phyloP scores from a whole-genome alignment of 352 stramenopile species.

The Chrysophaeum taylorii region DNA sequence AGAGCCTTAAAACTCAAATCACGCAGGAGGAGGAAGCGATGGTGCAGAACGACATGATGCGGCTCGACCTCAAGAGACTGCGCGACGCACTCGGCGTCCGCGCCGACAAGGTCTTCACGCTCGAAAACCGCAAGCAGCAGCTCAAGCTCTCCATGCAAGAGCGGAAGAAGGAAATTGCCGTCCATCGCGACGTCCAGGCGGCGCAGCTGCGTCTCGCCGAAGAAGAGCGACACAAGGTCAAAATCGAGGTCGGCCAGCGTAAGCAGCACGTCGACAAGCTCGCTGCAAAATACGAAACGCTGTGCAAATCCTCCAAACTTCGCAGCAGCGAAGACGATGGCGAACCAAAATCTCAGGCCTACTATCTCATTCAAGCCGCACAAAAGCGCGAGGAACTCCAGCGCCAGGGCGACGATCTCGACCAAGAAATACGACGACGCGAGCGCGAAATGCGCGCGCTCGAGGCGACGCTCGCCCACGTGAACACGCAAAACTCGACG shows the following conservation, averaged over 20 bases:
- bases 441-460: conserved; percentile 81
- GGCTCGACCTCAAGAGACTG: conserved; percentile 78
- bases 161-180: conserved; percentile 72
- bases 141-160: conserved; percentile 83
- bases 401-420: conserved; percentile 80
- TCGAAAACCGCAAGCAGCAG: conserved; percentile 84
- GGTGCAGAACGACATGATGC: conserved; percentile 81
- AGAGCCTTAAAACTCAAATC: conserved; percentile 59
- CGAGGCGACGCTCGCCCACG: conserved; percentile 77
- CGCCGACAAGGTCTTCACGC: conserved; percentile 75
- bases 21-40: conserved; percentile 78
- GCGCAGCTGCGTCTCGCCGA: conserved; percentile 66
- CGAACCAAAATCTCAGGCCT: conserved; percentile 74
- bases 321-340: conserved; percentile 41
- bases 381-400: conserved; percentile 87
- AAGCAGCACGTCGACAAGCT: conserved; percentile 71
- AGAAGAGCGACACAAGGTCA: conserved; percentile 81
- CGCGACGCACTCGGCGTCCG: conserved; percentile 69
- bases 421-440: conserved; percentile 78
- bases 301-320: conserved; percentile 25
- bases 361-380: conserved; percentile 87
- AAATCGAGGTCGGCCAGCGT: conserved; percentile 72
- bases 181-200: conserved; percentile 73
- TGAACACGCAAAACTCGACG: conserved; percentile 80
- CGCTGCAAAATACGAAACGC: conserved; percentile 82